A percentile compares a stretch with the other conserved stretches of the same genome.
These are phyloP conservation scores for Coleophoma crateriformis DNA, from an alignment of 2,329 filamentous ascomycete species.

Conservation along the genomic window DNA sequence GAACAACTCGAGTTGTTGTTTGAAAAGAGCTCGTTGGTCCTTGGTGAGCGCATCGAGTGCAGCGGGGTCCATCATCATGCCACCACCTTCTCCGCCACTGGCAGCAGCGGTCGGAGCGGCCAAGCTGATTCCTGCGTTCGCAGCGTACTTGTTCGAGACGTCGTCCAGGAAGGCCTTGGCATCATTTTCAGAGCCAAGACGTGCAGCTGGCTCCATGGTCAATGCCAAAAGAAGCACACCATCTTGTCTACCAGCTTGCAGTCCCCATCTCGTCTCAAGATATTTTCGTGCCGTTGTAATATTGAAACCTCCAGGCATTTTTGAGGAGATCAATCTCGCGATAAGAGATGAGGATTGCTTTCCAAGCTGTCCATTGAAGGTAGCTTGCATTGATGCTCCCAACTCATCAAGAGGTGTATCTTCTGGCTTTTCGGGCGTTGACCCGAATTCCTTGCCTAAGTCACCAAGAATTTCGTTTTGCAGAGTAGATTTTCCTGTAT, in stretches of 20 bases:
- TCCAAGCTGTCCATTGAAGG: conserved; percentile 97
- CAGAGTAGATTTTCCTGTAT: conserved; percentile 86
- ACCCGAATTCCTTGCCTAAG: conserved; percentile 96
- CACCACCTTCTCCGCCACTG: conserved; percentile 63
- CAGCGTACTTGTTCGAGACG: conserved; percentile 83
- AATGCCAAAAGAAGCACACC: conserved; percentile 82
- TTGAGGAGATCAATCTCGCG: conserved; percentile 92
- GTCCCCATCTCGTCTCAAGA: conserved; percentile 87
- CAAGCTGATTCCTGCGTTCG: conserved; percentile 75
- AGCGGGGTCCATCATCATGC: conserved; percentile 99
- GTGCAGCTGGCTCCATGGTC: conserved; percentile 85
- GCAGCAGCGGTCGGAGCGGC: conserved; percentile 68
- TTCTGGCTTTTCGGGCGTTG: conserved; percentile 96
- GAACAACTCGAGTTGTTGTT: conserved; percentile 94
- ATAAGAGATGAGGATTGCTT: conserved; percentile 94
- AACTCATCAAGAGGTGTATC: conserved; percentile 95
- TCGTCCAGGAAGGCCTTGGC: conserved; percentile 91
- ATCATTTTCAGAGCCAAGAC: conserved; percentile 83
- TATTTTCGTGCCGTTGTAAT: conserved; percentile 96
- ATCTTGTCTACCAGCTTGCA: conserved; percentile 83
- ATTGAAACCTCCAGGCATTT: conserved; percentile 99
- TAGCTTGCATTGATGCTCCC: conserved; percentile 90
- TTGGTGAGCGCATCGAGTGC: conserved; percentile 96
- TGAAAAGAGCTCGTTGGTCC: conserved; percentile 92
- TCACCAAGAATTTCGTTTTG: conserved; percentile 99